These are phyloP conservation scores for Pseudocercospora macadamiae DNA, from an alignment of 2,329 filamentous ascomycete species.

Conservation along the genomic window DNA sequence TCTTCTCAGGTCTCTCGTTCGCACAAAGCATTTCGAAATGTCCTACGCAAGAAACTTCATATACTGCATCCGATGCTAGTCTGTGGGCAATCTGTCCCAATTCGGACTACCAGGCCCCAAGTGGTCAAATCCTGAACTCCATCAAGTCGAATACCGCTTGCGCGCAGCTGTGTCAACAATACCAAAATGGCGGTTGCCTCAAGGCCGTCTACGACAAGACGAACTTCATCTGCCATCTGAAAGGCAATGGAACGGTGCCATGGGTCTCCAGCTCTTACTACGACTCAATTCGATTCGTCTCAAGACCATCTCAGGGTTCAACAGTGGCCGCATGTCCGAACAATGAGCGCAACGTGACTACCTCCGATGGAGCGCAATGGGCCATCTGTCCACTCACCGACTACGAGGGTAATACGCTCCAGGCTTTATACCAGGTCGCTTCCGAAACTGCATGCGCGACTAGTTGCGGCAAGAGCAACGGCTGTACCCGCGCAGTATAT, in stretches of 20 bases:
- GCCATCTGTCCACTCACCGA: slow-evolving; percentile 1
- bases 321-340: background rate
- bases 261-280: background rate
- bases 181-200: slow-evolving; percentile 5
- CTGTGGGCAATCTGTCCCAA: slow-evolving; percentile 9
- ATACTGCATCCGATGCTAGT: background rate
- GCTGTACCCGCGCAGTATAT: slow-evolving; percentile 16
- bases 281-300: background rate
- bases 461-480: background rate
- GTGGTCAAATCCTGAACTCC: background rate
- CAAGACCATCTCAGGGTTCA: background rate
- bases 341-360: background rate
- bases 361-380: background rate
- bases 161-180: slow-evolving; percentile 2
- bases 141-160: slow-evolving; percentile 5
- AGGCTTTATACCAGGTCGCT: slow-evolving; percentile 2
- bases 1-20: background rate
- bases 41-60: background rate
- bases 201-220: slow-evolving; percentile 12
- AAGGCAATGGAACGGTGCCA: background rate
- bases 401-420: background rate
- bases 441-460: background rate
- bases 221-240: slow-evolving; percentile 8
- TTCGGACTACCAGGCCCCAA: slow-evolving; percentile 5
- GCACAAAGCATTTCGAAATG: background rate